Evolutionary conservation across 495 filamentous ascomycete genomes (phyloP), one percentile per base, ranked within the genome.

Genomic region (Talaromyces nanjingensis): DNA sequence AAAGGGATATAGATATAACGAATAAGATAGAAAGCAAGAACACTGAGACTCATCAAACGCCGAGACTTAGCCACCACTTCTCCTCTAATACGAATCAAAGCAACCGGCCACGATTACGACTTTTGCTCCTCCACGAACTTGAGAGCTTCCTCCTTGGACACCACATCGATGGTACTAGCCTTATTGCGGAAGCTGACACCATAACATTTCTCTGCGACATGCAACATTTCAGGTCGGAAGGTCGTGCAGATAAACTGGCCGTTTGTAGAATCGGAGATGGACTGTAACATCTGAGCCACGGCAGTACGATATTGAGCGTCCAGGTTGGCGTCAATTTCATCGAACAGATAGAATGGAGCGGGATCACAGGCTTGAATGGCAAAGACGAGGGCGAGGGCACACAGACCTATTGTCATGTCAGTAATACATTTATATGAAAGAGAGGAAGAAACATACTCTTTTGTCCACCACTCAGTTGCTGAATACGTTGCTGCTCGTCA

Each of bases 301-400:
- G 93, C 93, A 3, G 93, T 96, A 42, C 94, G 86, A 79, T 98
- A 98, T 76, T 97, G 94, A 7, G 93, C 92, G 75, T 99, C 94
- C 22, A 99, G 84, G 72, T 98, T 98, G 71, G 94, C 94, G 73
- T 99, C 94, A 70, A 99, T 96, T 78, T 99, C 94, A 72, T 99
- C 94, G 66, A 99, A 99, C 66, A 99, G 91, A 76, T 98, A 97
- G 79, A 99, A 98, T 12, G 94, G 94, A 18, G 93, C 93, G 6
- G 96, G 94, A 69, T 98, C 94, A 69, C 94, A 96, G 67, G 92
- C 90, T 70, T 99, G 94, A 73, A 99, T 96, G n/a, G 94, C 94
- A 72, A 99, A 98, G 66, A 99, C 91, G 57, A 99, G 84, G 62
- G 93, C 93, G 58, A 99, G 86, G 14, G 94, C 94, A 76, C 93